A percentile compares a stretch with the other conserved stretches of the same genome.
Evolutionary conservation across 768 basidiomycete genomes (phyloP).

Genomic region (Mycena rebaudengoi): DNA sequence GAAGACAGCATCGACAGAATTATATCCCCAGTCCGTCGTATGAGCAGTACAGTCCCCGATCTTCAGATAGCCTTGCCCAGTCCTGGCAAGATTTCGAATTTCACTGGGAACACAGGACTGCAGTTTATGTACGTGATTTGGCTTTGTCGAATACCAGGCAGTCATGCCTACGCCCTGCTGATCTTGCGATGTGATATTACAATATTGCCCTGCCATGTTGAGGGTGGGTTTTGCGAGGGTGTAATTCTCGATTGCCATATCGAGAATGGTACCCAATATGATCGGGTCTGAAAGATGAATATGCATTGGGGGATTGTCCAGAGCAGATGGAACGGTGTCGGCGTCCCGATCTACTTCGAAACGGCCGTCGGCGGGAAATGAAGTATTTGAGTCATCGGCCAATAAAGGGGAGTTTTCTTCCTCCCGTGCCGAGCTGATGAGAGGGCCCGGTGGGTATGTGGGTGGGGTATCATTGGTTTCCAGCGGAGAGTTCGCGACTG

Average conservation of each 20-base stretch:
- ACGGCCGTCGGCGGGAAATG: too few relatives aligned
- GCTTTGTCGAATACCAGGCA: background rate
- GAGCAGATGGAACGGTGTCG: background rate
- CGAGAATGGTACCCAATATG: too few relatives aligned
- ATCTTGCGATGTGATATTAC: too few relatives aligned
- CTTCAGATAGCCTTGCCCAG: background rate
- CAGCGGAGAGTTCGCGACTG: too few relatives aligned
- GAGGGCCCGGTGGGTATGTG: too few relatives aligned
- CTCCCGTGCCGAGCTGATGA: too few relatives aligned
- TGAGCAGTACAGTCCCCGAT: background rate
- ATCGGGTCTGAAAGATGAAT: background rate
- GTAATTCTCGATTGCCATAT: background rate
- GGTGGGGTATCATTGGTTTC: too few relatives aligned
- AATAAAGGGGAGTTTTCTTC: background rate
- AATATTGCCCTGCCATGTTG: background rate
- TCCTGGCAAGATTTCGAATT: background rate
- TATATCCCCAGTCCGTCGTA: slow-evolving; percentile 13
- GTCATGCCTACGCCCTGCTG: too few relatives aligned
- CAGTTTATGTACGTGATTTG: background rate
- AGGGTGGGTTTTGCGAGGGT: background rate
- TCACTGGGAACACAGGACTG: background rate
- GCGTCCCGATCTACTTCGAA: background rate
- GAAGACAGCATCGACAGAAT: slow-evolving; percentile 1
- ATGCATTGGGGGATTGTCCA: background rate
- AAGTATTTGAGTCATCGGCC: too few relatives aligned